Conservation (phyloP, 2,329 filamentous ascomycete species). For the Shiraia sp. region DNA sequence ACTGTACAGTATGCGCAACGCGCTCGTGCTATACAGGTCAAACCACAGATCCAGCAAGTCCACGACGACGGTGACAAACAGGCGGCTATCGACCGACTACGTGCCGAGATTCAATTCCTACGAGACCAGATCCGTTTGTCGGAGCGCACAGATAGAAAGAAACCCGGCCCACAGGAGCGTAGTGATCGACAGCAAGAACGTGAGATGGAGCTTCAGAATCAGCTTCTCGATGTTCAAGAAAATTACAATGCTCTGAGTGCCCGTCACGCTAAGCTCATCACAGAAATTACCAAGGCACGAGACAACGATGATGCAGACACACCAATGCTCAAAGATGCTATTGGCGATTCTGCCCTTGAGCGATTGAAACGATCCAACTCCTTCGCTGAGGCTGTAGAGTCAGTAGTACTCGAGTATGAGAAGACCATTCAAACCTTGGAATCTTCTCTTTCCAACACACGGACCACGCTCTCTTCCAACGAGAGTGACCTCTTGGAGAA, state of each 20-base stretch:
- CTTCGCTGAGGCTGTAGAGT: conserved; percentile 93
- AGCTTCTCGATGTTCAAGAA: conserved; percentile 89
- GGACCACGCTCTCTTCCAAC: conserved; percentile 77
- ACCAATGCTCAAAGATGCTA: conserved; percentile 62
- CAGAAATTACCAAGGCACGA: conserved; percentile 85
- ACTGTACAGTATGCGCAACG: conserved; percentile 95
- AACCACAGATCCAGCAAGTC: conserved; percentile 90
- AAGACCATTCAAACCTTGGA: conserved; percentile 96
- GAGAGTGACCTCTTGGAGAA: conserved; percentile 89
- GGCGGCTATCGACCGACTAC: conserved; percentile 87
- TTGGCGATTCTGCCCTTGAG: conserved; percentile 80
- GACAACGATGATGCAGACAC: conserved; percentile 65
- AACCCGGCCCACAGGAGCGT: conserved; percentile 65
- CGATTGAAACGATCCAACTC: conserved; percentile 92
- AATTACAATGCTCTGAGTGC: conserved; percentile 91
- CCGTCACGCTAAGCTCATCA: conserved; percentile 92
- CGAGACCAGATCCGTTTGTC: conserved; percentile 89
- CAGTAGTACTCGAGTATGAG: conserved; percentile 95
- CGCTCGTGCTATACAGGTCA: conserved; percentile 94
- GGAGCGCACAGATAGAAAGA: conserved; percentile 68
- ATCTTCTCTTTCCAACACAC: conserved; percentile 85
- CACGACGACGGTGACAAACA: conserved; percentile 91
- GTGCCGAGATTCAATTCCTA: conserved; percentile 90
- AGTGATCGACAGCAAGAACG: conserved; percentile 79
- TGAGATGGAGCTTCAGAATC: conserved; percentile 89